Evolutionary conservation across 2,329 filamentous ascomycete genomes (phyloP).

Genomic region (Ophiostoma triangulosporum): DNA sequence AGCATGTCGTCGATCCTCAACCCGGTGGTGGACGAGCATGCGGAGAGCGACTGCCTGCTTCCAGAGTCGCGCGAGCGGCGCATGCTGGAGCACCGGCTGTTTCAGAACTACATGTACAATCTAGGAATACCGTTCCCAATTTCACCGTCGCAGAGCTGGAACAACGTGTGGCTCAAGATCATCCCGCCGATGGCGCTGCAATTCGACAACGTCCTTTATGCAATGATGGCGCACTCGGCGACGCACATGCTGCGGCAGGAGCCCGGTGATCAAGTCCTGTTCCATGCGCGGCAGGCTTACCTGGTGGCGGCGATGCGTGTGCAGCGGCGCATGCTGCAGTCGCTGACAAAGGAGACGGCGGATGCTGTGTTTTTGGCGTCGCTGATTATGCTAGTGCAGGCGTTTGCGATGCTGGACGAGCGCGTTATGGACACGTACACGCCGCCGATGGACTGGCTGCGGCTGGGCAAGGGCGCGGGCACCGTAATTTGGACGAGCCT

Average conservation of each 20-base stretch:
- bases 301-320: constrained; percentile 17
- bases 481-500: constrained; percentile 18
- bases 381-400: constrained; percentile 16
- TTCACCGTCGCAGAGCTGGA: constrained; percentile 13
- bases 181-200: constrained; percentile 15
- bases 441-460: constrained; percentile 17
- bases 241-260: constrained; percentile 15
- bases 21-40: constrained; percentile 1
- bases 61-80: constrained; percentile 17
- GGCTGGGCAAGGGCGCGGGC: constrained; percentile 15
- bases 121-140: constrained; percentile 12
- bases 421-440: constrained; percentile 15
- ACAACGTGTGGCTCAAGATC: constrained; percentile 12
- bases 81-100: constrained; percentile 18
- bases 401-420: constrained; percentile 18
- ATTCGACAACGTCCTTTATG: constrained; percentile 17
- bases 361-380: constrained; percentile 17
- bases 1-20: neutral
- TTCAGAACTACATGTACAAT: constrained; percentile 17
- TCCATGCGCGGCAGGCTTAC: constrained; percentile 17
- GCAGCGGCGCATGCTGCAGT: constrained; percentile 16
- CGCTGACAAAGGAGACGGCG: constrained; percentile 15
- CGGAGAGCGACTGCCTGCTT: constrained; percentile 8
- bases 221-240: constrained; percentile 16
- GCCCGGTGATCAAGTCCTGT: constrained; percentile 14